Evolutionary conservation across 192 early-diverging fungal species (phyloP), one percentile per base, ranked within the genome.

Genomic region (Mortierella hygrophila): DNA sequence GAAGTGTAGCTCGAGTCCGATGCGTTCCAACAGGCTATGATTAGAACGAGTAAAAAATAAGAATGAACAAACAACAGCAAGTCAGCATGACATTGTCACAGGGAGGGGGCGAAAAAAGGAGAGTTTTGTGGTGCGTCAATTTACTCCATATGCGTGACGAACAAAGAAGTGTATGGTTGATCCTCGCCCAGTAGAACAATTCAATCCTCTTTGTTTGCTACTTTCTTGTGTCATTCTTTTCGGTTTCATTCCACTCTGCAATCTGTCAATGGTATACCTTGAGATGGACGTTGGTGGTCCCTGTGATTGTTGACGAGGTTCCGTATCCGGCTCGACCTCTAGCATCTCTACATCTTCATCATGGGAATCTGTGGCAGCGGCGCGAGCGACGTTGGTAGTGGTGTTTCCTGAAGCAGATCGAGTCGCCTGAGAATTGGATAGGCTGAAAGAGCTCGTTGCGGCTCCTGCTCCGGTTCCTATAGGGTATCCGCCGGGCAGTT

Each of bases 401-500:
- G 49, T 20, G 20, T 52, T 52, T 52, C 16, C 49, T 15, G 60
- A 65, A 3, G 26, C 29, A 65, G 26, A 29, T 29, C 13, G 60
- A 32, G 60, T 3, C 32, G n/a, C 23, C 10, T 57, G 60, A 9
- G 60, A 29, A 13, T 65, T 65, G 29, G 35, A 65, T 26, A 65
- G 26, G 13, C 60, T 65, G 13, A 65, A 65, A 7, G 60, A 29
- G 29, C 60, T 60, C 2, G 35, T n/a, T 2, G 6, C 40, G 8
- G 75, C 26, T 9, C 49, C 55, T 29, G 70, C 21, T 18, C 32
- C 49, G 15, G 42, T 63, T 63, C 74, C 52, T 68, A 38, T 37
- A 42, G 82, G 77, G 29, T 78, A 84, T 35, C 79, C 82, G 29
- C 55, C 73, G n/a, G 82, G 77, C 21, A 40, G 40, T 52, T 60